Base-by-base conservation (phyloP, 345 rosid species). In the Adansonia digitata region DNA sequence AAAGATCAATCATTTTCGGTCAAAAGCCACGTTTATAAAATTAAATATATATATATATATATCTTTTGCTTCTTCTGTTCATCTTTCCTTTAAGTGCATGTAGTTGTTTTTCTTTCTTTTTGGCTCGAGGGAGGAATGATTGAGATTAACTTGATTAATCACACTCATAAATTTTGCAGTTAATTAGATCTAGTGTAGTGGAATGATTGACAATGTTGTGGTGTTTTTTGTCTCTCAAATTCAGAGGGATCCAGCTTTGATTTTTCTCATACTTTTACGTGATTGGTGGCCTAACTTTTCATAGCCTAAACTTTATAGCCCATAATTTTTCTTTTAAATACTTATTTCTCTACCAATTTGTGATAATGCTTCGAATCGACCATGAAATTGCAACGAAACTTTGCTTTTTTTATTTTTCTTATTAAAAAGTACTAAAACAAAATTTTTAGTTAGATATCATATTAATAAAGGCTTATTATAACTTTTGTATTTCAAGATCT, bases 1-100 rank as follows among this genome's bases (percentile, higher is more conserved):
- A 31, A 62, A 15, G 4, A 14, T 43, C 26, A 20, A 74, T 22
- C 51, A n/a, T 20, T 29, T 68, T 42, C 5, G 77, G 72, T 79
- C 75, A 79, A 74, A 57, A 52, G 35, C 60, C 81, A 78, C 77
- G 81, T 73, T 78, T n/a, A n/a, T n/a, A n/a, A n/a, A n/a, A n/a
- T n/a, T n/a, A n/a, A n/a, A n/a, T n/a, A n/a, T n/a, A n/a, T n/a
- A n/a, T n/a, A n/a, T n/a, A n/a, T n/a, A n/a, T n/a, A n/a, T n/a
- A n/a, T n/a, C n/a, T n/a, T n/a, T n/a, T n/a, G n/a, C n/a, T n/a
- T n/a, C n/a, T n/a, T n/a, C n/a, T n/a, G n/a, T n/a, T n/a, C n/a
- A n/a, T n/a, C n/a, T n/a, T n/a, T n/a, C n/a, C n/a, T n/a, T n/a
- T n/a, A n/a, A n/a, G n/a, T n/a, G n/a, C n/a, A n/a, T n/a, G n/a